Evolutionary conservation across 768 basidiomycete genomes (phyloP).

Genomic region (Floccularia luteovirens): DNA sequence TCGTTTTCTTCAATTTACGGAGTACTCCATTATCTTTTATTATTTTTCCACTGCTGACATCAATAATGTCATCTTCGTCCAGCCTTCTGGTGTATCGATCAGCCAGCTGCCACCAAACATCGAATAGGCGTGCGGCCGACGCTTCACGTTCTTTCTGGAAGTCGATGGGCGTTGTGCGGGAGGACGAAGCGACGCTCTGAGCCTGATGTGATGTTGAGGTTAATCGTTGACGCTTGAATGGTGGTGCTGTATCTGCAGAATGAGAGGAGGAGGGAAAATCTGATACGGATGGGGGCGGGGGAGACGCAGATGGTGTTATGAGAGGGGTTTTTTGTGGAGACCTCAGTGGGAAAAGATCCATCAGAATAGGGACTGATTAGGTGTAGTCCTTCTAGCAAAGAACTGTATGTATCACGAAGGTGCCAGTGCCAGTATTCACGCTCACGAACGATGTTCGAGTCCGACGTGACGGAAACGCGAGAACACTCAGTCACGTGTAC

Average conservation of each 20-base stretch:
- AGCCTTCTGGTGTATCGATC: conserved; percentile 58
- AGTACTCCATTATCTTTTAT: conserved; percentile 68
- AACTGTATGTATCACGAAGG: too few species aligned
- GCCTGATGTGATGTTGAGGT: conserved; percentile 32
- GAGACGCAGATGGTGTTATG: conserved; percentile 48
- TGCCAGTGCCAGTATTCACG: too few species aligned
- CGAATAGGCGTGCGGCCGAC: conserved; percentile 46
- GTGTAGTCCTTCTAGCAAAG: too few species aligned
- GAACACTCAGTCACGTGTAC: too few species aligned
- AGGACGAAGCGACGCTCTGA: conserved; percentile 22
- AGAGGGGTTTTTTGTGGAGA: conserved; percentile 17
- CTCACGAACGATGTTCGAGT: too few species aligned
- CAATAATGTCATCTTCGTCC: conserved; percentile 77
- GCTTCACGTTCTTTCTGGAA: conserved; percentile 50
- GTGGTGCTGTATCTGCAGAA: conserved; percentile 27
- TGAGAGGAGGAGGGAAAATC: conserved; percentile 14
- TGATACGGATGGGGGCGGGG: conserved; percentile 24
- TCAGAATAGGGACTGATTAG: too few species aligned
- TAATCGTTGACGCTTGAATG: conserved; percentile 42
- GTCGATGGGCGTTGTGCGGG: conserved; percentile 26
- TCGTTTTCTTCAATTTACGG: conserved; percentile 30
- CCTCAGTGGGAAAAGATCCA: conserved; percentile 2
- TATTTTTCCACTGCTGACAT: conserved; percentile 52
- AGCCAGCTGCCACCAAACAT: conserved; percentile 61
- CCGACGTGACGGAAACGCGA: too few species aligned